Conservation (phyloP, 1,284 basidiomycete species). For the Malassezia yamatoensis region DNA sequence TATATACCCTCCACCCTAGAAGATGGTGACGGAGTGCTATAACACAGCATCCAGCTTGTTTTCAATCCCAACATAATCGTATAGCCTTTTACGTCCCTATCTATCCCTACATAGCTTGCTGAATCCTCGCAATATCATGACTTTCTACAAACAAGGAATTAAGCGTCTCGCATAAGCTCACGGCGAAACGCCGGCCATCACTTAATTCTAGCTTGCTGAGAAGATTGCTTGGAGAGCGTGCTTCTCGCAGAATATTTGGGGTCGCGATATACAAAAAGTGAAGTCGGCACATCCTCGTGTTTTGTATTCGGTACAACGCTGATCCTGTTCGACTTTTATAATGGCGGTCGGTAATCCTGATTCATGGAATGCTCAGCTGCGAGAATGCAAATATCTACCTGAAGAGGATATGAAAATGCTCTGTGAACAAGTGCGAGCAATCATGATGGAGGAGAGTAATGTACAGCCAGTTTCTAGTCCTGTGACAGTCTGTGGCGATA, state of each 20-base stretch:
- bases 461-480: slow-evolving; percentile 84
- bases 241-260: too few species aligned
- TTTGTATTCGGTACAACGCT: too few species aligned
- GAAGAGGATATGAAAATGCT: slow-evolving; percentile 83
- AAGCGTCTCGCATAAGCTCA: background rate
- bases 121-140: too few species aligned
- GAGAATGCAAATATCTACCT: slow-evolving; percentile 72
- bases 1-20: background rate
- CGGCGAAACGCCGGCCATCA: background rate
- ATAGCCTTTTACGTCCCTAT: too few species aligned
- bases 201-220: background rate
- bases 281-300: too few species aligned
- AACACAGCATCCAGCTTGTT: too few species aligned
- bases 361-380: slow-evolving; percentile 55
- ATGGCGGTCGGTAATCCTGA: slow-evolving; percentile 32
- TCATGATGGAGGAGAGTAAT: slow-evolving; percentile 87
- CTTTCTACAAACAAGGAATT: background rate
- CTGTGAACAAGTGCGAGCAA: slow-evolving; percentile 70
- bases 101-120: too few species aligned
- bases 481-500: slow-evolving; percentile 85
- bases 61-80: too few species aligned
- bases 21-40: too few species aligned
- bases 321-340: background rate
- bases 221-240: background rate
- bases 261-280: too few species aligned